Percentiles rank a stretch among this genome's conserved stretches.
Evolutionary conservation across 371 early-diverging fungal species (phyloP).

Genomic region (Nematocida minor): DNA sequence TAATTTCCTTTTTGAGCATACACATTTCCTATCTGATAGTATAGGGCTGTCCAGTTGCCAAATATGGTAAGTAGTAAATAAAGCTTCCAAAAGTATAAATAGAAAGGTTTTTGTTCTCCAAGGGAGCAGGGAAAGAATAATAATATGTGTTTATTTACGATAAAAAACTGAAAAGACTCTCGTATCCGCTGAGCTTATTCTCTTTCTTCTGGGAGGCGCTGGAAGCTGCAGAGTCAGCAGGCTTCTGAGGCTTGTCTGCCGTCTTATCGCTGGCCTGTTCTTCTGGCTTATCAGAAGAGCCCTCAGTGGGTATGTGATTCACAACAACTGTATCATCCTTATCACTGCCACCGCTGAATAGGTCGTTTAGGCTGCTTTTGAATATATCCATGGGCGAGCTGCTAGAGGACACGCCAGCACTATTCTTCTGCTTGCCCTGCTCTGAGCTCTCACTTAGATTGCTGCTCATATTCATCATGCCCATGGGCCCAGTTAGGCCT

Average conservation of each 20-base stretch:
- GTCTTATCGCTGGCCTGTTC: neutral
- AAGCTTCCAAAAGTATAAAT: too few species aligned
- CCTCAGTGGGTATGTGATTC: neutral
- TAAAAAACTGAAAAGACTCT: neutral
- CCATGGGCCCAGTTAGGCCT: too few species aligned
- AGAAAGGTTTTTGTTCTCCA: too few species aligned
- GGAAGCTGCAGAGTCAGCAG: neutral
- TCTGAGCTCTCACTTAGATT: too few species aligned
- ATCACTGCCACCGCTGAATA: neutral
- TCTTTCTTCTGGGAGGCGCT: neutral
- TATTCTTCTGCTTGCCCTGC: too few species aligned
- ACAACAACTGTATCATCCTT: neutral
- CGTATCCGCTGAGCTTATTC: neutral
- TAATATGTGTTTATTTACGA: conserved; percentile 18
- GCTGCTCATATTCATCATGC: too few species aligned
- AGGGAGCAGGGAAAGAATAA: too few species aligned
- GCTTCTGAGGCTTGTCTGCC: neutral
- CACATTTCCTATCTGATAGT: too few species aligned
- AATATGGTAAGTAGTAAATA: too few species aligned
- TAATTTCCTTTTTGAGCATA: too few species aligned
- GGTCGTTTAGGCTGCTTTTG: neutral
- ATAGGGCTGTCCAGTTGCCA: too few species aligned
- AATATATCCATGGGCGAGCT: neutral
- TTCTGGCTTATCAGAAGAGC: neutral
- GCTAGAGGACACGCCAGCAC: too few species aligned